Evolutionary conservation across 2,329 filamentous ascomycete species (phyloP), one percentile per base, ranked within the genome.

Genomic region (Tolypocladium paradoxum): DNA sequence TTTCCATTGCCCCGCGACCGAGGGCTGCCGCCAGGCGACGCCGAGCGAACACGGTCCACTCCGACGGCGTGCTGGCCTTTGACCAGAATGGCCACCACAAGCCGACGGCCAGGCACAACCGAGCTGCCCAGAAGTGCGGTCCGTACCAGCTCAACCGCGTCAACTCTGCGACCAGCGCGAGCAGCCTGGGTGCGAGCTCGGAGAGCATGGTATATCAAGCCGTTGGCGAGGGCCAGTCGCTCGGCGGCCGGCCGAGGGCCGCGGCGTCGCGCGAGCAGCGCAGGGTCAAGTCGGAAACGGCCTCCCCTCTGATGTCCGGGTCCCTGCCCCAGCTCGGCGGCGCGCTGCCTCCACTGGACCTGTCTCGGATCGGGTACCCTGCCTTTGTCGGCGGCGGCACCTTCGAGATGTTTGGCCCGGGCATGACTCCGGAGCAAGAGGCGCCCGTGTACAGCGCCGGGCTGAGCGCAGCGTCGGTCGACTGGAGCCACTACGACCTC

Each of bases 71-170:
- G 55, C 67, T 85, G 53, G 76, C 76, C 48, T 81, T 83, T 58
- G 82, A 85, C 62, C 76, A 82, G 58, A 78, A 84, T 61, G 82
- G 82, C 50, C 79, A 84, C 61, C 82, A 83, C 70, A 84, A 82
- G 62, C 78, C 82, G 18, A 71, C 76, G 14, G 75, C 81, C 64
- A 83, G 83, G 69, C 79, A 79, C 66, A 74, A 77, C 61, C 80
- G 80, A 58, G 75, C 76, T 34, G 76, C 80, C 33, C 81, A 84
- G 58, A 83, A 84, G 65, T 78, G 75, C 59, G 79, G 79, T 34
- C 81, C 83, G 22, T 85, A 85, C 59, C 76, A 78, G 55, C 73
- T 84, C 43, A 78, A 72, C 62, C 76, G 81, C 54, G 77, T 78
- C 57, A 79, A 81, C 67, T 79, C 80, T 22, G 72, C 80, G 57